Base-by-base conservation (phyloP, 2,329 filamentous ascomycete genomes). In the Escovopsis sp. region DNA sequence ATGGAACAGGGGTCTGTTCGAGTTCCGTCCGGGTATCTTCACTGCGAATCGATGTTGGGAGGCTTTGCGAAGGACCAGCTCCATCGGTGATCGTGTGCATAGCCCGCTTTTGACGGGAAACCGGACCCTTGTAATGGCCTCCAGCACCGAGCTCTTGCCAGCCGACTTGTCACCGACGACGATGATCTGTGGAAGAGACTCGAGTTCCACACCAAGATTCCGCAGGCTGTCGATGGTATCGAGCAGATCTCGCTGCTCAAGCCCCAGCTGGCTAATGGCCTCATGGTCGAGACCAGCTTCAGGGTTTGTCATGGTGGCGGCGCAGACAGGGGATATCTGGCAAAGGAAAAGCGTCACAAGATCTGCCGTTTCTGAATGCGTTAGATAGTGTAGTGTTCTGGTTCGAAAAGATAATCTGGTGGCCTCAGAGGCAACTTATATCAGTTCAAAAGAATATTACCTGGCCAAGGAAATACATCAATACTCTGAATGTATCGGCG, bases 91-190 rank as follows among this genome's bases (percentile, higher is more conserved):
- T 0, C 70, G 61, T 0, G 75, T 79, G 48, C 73, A 79, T 0
- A 76, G 48, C 25, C 62, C 68, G 36, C 70, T 66, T 16, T 72
- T 69, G 10, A 61, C 56, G 0, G 72, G 73, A 40, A 79, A 79
- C 0, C 63, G 60, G 2, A 80, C 61, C 3, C 69, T 64, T 0
- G 73, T 74, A 27, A 80, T 70, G 2, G 72, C 74, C 45, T 79
- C 72, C 0, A 79, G 62, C 0, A 78, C 70, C 0, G 72, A 78
- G 36, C 68, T 75, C 49, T 79, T 80, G 3, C 74, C 75, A 2
- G 68, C 65, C 0, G 67, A 74, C 44, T 76, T 72, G 39, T 76
- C 66, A 3, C 74, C 73, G 35, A 65, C 70, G 12, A 77, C 70
- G 18, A 77, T 65, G 36, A 66, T 62, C 41, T 66, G 54, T 0